Evolutionary conservation across 805 yeast genomes (phyloP).

Genomic region (Saccharomycodes ludwigii): DNA sequence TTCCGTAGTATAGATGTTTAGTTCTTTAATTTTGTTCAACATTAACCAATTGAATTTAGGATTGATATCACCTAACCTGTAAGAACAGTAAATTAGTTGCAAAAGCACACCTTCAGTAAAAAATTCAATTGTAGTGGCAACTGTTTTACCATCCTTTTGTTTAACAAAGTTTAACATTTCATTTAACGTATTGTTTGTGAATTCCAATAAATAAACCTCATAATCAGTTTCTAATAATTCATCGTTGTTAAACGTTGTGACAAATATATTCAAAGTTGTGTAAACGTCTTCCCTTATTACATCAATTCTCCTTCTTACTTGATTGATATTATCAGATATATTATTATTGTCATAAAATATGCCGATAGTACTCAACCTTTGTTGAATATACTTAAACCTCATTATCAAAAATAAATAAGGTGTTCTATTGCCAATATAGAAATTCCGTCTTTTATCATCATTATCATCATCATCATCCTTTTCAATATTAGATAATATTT

Average conservation of each 20-base stretch:
- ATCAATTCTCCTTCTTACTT: constrained; percentile 66
- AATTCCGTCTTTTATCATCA: too few species aligned
- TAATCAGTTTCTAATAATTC: background rate
- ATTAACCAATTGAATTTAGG: constrained; percentile 20
- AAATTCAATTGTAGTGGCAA: too few species aligned
- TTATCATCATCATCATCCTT: constrained; percentile 28
- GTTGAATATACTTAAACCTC: constrained; percentile 52
- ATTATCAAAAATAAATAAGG: constrained; percentile 52
- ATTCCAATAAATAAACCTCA: constrained; percentile 21
- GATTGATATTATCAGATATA: constrained; percentile 17
- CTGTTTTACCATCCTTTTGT: too few species aligned
- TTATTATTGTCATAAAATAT: constrained; percentile 10
- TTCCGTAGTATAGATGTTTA: constrained; percentile 12
- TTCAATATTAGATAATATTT: constrained; percentile 60
- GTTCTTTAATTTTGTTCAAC: constrained; percentile 18
- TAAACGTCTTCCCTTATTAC: constrained; percentile 57
- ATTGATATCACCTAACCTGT: constrained; percentile 45
- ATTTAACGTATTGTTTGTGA: constrained; percentile 21
- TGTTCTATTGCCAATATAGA: too few species aligned
- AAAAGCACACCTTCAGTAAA: constrained; percentile 56
- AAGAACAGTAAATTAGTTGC: constrained; percentile 83
- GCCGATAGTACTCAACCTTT: constrained; percentile 38
- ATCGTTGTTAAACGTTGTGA: constrained; percentile 10
- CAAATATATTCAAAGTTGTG: constrained; percentile 17
- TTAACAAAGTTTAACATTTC: constrained; percentile 20